Evolutionary conservation across 495 filamentous ascomycete genomes (phyloP).

Genomic region (Schizothecium vesticola): DNA sequence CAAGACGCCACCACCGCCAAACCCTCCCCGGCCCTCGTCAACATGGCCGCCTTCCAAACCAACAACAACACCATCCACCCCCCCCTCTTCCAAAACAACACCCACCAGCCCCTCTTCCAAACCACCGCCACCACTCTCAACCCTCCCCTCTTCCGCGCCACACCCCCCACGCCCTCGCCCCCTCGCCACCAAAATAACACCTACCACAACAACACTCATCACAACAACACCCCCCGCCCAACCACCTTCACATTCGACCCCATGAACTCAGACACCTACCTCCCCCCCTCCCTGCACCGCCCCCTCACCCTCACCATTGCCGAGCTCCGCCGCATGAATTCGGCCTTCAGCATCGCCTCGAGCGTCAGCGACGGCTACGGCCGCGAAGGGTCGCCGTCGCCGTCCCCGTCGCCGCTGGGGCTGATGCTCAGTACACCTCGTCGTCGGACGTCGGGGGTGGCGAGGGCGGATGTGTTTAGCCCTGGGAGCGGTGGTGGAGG

Average conservation of each 20-base stretch:
- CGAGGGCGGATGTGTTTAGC: not conserved
- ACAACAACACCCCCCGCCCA: not conserved
- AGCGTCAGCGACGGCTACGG: not conserved
- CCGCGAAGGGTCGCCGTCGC: not conserved
- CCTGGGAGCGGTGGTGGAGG: not conserved
- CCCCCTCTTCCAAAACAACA: not conserved
- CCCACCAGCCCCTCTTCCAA: not conserved
- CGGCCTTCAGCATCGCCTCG: slow-evolving; percentile 16
- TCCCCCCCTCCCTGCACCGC: not conserved
- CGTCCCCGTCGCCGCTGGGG: not conserved
- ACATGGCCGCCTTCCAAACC: not conserved
- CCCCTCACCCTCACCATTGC: slow-evolving; percentile 14
- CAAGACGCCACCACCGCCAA: slow-evolving; percentile 10
- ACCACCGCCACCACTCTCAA: not conserved
- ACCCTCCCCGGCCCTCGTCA: not conserved
- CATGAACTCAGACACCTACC: not conserved
- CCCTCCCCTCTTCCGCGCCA: not conserved
- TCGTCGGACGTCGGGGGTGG: not conserved
- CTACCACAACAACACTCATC: not conserved
- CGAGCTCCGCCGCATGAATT: slow-evolving; percentile 26
- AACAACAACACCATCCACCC: not conserved
- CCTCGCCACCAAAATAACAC: not conserved
- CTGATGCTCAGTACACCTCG: not conserved
- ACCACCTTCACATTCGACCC: not conserved
- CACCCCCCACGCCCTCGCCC: not conserved